Percentiles rank a stretch among this genome's conserved stretches.
Conservation (phyloP, 2,329 filamentous ascomycete genomes). For the Akanthomyces uredinophilus region DNA sequence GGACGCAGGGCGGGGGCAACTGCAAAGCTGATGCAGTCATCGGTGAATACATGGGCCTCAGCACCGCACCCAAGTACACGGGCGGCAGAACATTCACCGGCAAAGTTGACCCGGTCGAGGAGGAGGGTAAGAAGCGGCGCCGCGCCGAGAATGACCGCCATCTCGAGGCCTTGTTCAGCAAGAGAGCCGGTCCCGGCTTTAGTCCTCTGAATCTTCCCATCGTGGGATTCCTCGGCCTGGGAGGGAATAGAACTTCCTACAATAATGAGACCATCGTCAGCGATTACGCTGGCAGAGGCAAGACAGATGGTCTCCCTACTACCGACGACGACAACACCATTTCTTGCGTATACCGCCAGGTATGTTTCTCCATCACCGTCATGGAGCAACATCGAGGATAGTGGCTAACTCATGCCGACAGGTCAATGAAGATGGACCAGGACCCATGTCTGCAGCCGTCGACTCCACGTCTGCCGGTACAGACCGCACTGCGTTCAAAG, state of each 20-base stretch:
- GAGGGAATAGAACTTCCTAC: neutral
- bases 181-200: no score
- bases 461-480: slow-evolving; percentile 9
- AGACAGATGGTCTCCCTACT: slow-evolving; percentile 7
- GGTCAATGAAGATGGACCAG: slow-evolving; percentile 9
- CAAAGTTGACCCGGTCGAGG: neutral
- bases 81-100: neutral
- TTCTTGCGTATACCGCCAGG: slow-evolving; percentile 6
- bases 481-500: slow-evolving; percentile 7
- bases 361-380: neutral
- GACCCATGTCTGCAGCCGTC: slow-evolving; percentile 4
- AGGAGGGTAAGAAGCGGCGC: no score
- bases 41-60: slow-evolving; percentile 7
- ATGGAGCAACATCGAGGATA: no score
- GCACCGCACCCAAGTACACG: slow-evolving; percentile 1
- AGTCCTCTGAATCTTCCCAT: no score
- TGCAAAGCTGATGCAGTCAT: slow-evolving; percentile 10
- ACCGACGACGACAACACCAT: neutral
- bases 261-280: neutral
- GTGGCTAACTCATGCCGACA: neutral
- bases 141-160: no score
- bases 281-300: slow-evolving; percentile 5
- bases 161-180: no score
- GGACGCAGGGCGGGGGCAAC: slow-evolving; percentile 10
- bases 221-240: neutral